Evolutionary conservation across 768 basidiomycete genomes (phyloP), one percentile per base, ranked within the genome.

Genomic region (Suillus fuscotomentosus): DNA sequence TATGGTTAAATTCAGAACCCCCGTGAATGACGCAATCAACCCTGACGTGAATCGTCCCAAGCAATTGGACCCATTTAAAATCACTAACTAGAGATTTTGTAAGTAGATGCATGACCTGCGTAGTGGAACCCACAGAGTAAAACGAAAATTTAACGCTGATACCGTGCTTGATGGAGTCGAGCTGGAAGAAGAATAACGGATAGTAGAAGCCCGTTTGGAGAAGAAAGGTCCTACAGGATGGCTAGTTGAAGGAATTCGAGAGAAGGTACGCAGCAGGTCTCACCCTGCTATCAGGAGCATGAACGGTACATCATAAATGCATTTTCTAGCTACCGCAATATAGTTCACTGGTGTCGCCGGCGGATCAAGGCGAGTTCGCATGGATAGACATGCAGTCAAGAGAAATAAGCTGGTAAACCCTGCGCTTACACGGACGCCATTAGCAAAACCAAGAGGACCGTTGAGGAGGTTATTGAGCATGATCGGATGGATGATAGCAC

Each of bases 121-220:
- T 14, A 15, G 15, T 51, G 2, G 15, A 27, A 51, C 27, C 34
- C 61, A 86, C 87, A 31, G 80, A 81, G 68, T 87, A 87, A 67
- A 87, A 87, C 0, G 87, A 81, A 17, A 88, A 74, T 24, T 72
- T 74, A 1, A 75, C 61, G 43, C 74, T 71, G 34, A 86, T 75
- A 1, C 82, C 82, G 47, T 84, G 84, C 61, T 76, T 76, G 14
- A 85, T 78, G 2, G 86, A 78, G 53, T 84, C 81, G 6, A 87
- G 70, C 67, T 88, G 88, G 24, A 88, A 75, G 70, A 85, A 88
- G 71, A 85, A 88, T 50, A 83, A 78, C 0, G 86, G 84, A 57
- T 82, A 84, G 65, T 80, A 81, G 39, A 78, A 31, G 15, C 8
- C 27, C 0, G 27, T 2, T 4, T 27, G 50, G 15, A 51, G 68